These are phyloP conservation scores for Myriosclerotinia scirpicola DNA, from an alignment of 2,329 filamentous ascomycete genomes.

Conservation along the genomic window DNA sequence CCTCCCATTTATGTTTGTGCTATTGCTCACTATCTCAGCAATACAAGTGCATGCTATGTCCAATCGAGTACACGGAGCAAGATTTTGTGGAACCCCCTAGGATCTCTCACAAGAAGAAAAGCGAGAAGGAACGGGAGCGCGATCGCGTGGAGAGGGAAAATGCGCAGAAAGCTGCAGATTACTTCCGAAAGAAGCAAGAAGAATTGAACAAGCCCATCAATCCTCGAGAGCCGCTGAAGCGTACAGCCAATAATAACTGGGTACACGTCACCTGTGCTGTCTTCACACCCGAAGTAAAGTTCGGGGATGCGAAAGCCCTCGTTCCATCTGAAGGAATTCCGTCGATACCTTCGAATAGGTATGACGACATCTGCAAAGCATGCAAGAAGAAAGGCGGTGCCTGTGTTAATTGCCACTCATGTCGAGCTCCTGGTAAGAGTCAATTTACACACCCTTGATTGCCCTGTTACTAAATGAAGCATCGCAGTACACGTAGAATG, in stretches of 20 bases:
- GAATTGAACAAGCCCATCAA: conserved; percentile 79
- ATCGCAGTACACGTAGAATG: conserved; percentile 76
- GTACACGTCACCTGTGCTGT: conserved; percentile 92
- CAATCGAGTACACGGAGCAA: conserved; percentile 75
- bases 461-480: conserved; percentile 20
- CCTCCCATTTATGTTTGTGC: conserved; percentile 32
- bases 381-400: conserved; percentile 77
- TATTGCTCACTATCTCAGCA: conserved; percentile 50
- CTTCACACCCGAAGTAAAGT: conserved; percentile 90
- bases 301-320: conserved; percentile 78
- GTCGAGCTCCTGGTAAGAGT: conserved; percentile 51
- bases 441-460: background rate
- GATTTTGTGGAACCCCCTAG: conserved; percentile 84
- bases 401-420: conserved; percentile 79
- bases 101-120: conserved; percentile 81
- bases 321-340: conserved; percentile 89
- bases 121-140: conserved; percentile 85
- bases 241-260: conserved; percentile 97
- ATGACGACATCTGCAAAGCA: conserved; percentile 71
- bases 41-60: conserved; percentile 92
- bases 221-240: conserved; percentile 88
- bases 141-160: conserved; percentile 84
- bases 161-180: conserved; percentile 74
- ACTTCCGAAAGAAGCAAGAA: conserved; percentile 79
- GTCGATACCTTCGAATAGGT: conserved; percentile 70